phyloP scores from a whole-genome alignment of 345 rosid species.

The Arabis alpina region DNA sequence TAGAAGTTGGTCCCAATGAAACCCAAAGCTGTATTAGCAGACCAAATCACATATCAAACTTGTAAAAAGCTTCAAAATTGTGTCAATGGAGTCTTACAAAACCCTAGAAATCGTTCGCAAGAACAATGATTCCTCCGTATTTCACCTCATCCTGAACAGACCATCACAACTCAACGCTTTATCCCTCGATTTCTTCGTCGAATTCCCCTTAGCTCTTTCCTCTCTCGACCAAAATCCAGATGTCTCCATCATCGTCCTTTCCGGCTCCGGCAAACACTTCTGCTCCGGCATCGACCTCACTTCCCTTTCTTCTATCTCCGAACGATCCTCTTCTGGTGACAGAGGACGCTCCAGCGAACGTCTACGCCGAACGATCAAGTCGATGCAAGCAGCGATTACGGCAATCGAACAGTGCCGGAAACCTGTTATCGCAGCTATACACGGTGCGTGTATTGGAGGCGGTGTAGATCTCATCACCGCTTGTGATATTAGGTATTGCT shows the following conservation, averaged over 20 bases:
- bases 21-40: no score
- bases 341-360: slow-evolving; percentile 58
- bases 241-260: slow-evolving; percentile 55
- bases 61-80: background rate
- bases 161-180: slow-evolving; percentile 68
- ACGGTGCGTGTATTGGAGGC: slow-evolving; percentile 84
- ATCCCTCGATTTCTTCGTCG: slow-evolving; percentile 65
- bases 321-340: slow-evolving; percentile 41
- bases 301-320: slow-evolving; percentile 38
- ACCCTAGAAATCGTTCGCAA: slow-evolving; percentile 52
- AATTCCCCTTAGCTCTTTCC: slow-evolving; percentile 64
- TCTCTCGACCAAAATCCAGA: slow-evolving; percentile 68
- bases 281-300: slow-evolving; percentile 79
- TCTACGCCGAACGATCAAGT: slow-evolving; percentile 60
- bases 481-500: slow-evolving; percentile 77
- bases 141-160: slow-evolving; percentile 62
- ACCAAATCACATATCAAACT: no score
- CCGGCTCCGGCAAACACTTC: slow-evolving; percentile 77
- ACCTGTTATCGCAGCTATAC: slow-evolving; percentile 72
- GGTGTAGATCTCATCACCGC: slow-evolving; percentile 74
- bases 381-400: slow-evolving; percentile 69
- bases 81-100: slow-evolving; percentile 49
- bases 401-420: slow-evolving; percentile 84
- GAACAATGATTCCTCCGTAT: slow-evolving; percentile 50
- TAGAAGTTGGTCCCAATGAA: no score